These are phyloP conservation scores for Bipolaris gigantea DNA, from an alignment of 2,329 filamentous ascomycete genomes.

Conservation along the genomic window DNA sequence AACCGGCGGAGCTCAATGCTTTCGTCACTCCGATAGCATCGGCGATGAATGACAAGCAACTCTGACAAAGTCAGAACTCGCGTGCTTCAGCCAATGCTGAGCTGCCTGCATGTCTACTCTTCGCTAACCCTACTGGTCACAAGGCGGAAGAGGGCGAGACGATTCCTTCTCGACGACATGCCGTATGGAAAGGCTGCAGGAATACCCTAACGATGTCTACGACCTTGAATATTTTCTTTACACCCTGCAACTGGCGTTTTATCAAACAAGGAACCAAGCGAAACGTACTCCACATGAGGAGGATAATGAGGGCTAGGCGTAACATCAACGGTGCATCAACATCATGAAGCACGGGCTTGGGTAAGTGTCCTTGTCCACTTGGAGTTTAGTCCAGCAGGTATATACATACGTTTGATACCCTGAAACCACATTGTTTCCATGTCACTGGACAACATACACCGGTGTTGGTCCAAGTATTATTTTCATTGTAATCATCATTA, in stretches of 20 bases:
- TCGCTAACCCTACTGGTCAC: neutral
- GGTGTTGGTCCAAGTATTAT: no score
- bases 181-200: neutral
- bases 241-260: neutral
- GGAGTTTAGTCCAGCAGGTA: neutral
- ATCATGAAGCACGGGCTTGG: neutral
- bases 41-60: neutral
- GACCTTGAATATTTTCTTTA: neutral
- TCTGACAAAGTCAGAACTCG: neutral
- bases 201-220: neutral
- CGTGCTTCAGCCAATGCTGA: neutral
- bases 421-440: no score
- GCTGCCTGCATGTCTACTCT: neutral
- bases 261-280: neutral
- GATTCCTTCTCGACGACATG: neutral
- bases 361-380: neutral
- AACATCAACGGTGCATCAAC: neutral
- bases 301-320: neutral
- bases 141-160: neutral
- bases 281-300: neutral
- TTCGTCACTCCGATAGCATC: neutral
- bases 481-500: no score
- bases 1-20: constrained; percentile 1
- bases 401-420: no score
- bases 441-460: no score